Conservation (phyloP, 352 stramenopile genomes). For the Hyphochytrium catenoides region DNA sequence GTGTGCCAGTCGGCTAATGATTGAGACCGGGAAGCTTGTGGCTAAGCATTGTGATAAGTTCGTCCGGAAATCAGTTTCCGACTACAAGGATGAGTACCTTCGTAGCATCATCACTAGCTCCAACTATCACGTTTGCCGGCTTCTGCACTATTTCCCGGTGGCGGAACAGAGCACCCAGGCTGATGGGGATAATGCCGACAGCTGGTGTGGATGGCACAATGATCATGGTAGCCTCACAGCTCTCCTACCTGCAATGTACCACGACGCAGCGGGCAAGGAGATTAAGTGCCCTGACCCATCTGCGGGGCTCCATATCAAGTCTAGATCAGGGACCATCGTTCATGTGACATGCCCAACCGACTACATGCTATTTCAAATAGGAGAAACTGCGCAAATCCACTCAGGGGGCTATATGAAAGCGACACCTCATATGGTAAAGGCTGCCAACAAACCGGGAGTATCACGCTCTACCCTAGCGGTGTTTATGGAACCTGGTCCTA, state of each 20-base stretch:
- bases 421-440: conserved; percentile 68
- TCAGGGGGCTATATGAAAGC: conserved; percentile 70
- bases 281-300: conserved; percentile 39
- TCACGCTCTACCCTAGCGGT: conserved; percentile 82
- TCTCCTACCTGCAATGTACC: conserved; percentile 72
- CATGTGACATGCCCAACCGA: conserved; percentile 57
- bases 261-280: conserved; percentile 30
- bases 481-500: conserved; percentile 83
- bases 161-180: conserved; percentile 16
- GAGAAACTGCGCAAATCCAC: conserved; percentile 84
- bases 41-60: conserved; percentile 75
- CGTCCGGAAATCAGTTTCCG: conserved; percentile 17
- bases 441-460: conserved; percentile 32
- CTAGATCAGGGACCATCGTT: conserved; percentile 57
- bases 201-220: conserved; percentile 94
- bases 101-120: conserved; percentile 58
- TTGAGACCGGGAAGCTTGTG: conserved; percentile 69
- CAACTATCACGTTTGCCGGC: conserved; percentile 68
- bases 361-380: conserved; percentile 80
- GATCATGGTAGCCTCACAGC: conserved; percentile 84
- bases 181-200: conserved; percentile 23
- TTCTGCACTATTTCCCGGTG: conserved; percentile 89
- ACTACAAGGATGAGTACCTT: conserved; percentile 57
- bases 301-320: conserved; percentile 80
- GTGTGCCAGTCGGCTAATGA: conserved; percentile 65